Base-by-base conservation (phyloP, 2,329 filamentous ascomycete genomes). In the Aspergillus hortae region DNA sequence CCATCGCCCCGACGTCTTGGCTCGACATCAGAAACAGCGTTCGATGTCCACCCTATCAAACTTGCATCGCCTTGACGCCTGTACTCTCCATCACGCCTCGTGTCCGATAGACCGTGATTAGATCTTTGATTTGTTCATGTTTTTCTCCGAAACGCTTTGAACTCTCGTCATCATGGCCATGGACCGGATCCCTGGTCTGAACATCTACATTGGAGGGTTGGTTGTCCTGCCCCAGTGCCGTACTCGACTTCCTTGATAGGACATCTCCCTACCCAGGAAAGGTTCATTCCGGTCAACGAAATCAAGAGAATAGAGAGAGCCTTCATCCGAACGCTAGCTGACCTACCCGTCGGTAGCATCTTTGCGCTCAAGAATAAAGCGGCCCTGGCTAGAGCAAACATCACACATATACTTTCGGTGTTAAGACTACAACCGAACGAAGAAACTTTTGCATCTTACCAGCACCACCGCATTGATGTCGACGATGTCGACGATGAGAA, bases 401-500 rank as follows among this genome's bases (percentile, higher is more conserved):
- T 99, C 68, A 95, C 91, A 2, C 92, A 96, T 72, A 82, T 97
- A 27, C 78, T 97, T n/a, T 95, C 92, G 4, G 88, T 94, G 38
- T 72, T 92, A 54, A 82, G 83, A 44, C 80, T 87, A 60, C 79
- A 81, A 41, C 71, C 82, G 45, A 76, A 81, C 61, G 72, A 79
- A 60, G 74, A 75, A 54, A 77, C 80, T 38, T 85, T 83, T 64
- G 78, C 81, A 57, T 77, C 80, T 40, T 90, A 85, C 68, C 75
- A 85, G 57, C 90, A 95, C 68, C 79, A 90, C 61, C 80, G 85
- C 55, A 87, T 97, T 58, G 87, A 95, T 59, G 84, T 96, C 41
- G 89, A 97, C 70, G 94, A 99, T 75, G 83, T 92, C 47, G 89
- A 92, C 17, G 90, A 96, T 65, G 87, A 92, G 61, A 90, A 99